Evolutionary conservation across 306 rosid genomes (phyloP).

Genomic region (Pterocarpus macrocarpus): DNA sequence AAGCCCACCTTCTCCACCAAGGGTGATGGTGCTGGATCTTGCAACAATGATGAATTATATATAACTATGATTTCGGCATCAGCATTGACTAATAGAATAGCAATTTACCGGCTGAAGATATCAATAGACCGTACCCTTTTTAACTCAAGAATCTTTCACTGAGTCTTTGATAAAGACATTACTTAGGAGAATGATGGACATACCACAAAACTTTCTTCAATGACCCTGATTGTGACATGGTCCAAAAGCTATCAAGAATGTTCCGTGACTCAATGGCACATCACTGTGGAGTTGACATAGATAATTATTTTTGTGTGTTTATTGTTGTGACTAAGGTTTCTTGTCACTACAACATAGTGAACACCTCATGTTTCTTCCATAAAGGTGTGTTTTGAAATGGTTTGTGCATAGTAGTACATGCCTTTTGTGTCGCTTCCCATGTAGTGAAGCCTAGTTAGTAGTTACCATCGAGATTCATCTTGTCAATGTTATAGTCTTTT

Average conservation of each 20-base stretch:
- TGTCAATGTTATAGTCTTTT: too few relatives aligned
- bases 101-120: too few relatives aligned
- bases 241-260: background rate
- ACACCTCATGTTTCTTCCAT: background rate
- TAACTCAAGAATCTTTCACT: too few relatives aligned
- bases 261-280: background rate
- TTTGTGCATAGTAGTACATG: background rate
- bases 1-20: too few relatives aligned
- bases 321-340: background rate
- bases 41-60: too few relatives aligned
- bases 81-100: too few relatives aligned
- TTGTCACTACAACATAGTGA: background rate
- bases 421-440: background rate
- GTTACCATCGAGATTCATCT: too few relatives aligned
- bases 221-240: background rate
- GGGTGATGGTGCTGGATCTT: too few relatives aligned
- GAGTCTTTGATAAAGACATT: background rate
- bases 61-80: too few relatives aligned
- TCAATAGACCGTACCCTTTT: too few relatives aligned
- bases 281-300: background rate
- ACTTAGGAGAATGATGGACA: background rate
- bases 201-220: background rate
- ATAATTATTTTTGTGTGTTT: background rate
- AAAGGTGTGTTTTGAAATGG: slow-evolving; percentile 6
- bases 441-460: background rate